Base-by-base conservation (phyloP, 768 basidiomycete species). In the Kwoniella sp. region DNA sequence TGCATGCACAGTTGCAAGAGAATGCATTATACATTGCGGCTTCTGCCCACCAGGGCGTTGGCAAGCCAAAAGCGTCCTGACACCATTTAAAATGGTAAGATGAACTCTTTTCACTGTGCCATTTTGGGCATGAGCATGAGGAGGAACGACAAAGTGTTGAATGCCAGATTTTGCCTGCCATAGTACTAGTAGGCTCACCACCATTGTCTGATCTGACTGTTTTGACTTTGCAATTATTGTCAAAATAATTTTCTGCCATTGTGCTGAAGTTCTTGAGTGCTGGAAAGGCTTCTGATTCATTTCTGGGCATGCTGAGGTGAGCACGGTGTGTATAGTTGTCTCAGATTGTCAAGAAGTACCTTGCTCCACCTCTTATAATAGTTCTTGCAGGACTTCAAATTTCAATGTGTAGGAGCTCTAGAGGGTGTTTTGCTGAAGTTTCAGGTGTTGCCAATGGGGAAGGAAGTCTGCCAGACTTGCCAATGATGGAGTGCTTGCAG, bases 81-180 rank as follows among this genome's bases (percentile, higher is more conserved):
- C 64, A 26, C 51, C 46, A 46, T 71, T 67, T 2, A 63, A 13
- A 30, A 71, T 22, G 2, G 61, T 63, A n/a, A 71, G 47, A 46
- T 68, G 58, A 7, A 63, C 63, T 7, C 69, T 47, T 49, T 71
- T 67, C 7, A 68, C 60, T n/a, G 67, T 37, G 12, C 67, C 66
- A 47, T 71, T 71, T 22, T 64, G 62, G 19, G 62, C 51, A 29
- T 71, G 69, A 4, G 58, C 50, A 29, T 58, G 67, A 47, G 69
- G 59, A 21, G 69, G 69, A 7, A 61, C 56, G 9, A 48, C 22
- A 24, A 26, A 30, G 22, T 47, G 56, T 13, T 26, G 26, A 19
- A 58, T 58, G 8, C 56, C 56, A 1, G 26, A 53, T 55, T 25
- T 26, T 30, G 9, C 46, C 36, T 19, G 40, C 19, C 12, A 19